phyloP scores from a whole-genome alignment of 2,329 filamentous ascomycete species.

The Claviceps arundinis region DNA sequence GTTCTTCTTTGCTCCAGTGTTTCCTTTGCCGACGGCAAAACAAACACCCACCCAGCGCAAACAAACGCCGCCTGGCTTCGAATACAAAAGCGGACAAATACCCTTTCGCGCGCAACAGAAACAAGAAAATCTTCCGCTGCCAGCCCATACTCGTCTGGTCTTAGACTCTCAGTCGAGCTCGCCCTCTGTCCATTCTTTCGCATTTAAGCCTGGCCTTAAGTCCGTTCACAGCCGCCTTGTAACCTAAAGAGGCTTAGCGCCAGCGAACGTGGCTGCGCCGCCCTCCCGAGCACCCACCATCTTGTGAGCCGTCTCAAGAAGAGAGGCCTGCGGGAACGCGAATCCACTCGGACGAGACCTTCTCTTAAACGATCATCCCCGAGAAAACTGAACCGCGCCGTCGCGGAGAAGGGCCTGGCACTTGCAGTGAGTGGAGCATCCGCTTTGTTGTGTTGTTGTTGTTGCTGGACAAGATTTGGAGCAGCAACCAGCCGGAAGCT shows the following conservation, averaged over 20 bases:
- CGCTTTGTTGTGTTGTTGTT: background rate
- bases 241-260: background rate
- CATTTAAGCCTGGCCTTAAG: conserved; percentile 1
- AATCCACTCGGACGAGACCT: background rate
- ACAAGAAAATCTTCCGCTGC: background rate
- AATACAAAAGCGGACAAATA: background rate
- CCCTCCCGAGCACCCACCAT: background rate
- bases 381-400: too few species aligned
- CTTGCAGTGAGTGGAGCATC: background rate
- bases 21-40: background rate
- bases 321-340: background rate
- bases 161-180: background rate
- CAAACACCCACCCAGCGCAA: background rate
- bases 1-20: background rate
- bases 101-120: too few species aligned
- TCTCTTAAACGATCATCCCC: too few species aligned
- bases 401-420: background rate
- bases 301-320: background rate
- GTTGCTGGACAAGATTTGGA: background rate
- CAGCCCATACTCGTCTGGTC: background rate
- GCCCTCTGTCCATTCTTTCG: background rate
- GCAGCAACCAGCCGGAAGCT: background rate
- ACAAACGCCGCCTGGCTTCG: background rate
- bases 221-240: conserved; percentile 3
- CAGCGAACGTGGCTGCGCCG: background rate